phyloP scores from a whole-genome alignment of 257 asterid genomes.

The Capsicum rhomboideum region DNA sequence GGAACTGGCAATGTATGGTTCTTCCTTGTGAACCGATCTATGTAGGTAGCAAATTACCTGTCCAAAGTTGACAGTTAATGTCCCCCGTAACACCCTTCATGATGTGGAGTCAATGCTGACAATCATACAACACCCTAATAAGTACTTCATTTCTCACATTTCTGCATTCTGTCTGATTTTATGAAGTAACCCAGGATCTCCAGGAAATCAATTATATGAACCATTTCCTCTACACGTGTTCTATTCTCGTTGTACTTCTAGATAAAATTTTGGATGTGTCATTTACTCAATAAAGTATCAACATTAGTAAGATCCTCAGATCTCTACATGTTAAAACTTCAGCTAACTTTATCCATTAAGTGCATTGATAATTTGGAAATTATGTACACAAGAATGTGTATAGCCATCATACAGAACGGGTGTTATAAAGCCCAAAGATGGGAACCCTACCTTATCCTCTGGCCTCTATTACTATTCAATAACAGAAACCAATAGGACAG shows the following conservation, averaged over 20 bases:
- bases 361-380: neutral
- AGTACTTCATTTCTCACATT: neutral
- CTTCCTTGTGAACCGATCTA: neutral
- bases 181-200: neutral
- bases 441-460: neutral
- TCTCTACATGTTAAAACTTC: neutral
- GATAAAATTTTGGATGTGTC: neutral
- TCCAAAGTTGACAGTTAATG: neutral
- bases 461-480: neutral
- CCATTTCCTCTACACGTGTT: neutral
- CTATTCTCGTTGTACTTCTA: neutral
- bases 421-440: neutral
- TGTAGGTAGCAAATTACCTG: neutral
- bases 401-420: neutral
- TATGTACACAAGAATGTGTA: neutral
- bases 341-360: neutral
- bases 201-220: neutral
- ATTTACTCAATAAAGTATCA: neutral
- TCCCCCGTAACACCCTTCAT: neutral
- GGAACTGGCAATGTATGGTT: neutral
- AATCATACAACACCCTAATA: neutral
- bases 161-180: neutral
- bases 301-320: neutral
- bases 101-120: neutral
- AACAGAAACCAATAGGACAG: neutral